Conservation (phyloP, 495 filamentous ascomycete genomes). For the Trichoderma orchidacearum region DNA sequence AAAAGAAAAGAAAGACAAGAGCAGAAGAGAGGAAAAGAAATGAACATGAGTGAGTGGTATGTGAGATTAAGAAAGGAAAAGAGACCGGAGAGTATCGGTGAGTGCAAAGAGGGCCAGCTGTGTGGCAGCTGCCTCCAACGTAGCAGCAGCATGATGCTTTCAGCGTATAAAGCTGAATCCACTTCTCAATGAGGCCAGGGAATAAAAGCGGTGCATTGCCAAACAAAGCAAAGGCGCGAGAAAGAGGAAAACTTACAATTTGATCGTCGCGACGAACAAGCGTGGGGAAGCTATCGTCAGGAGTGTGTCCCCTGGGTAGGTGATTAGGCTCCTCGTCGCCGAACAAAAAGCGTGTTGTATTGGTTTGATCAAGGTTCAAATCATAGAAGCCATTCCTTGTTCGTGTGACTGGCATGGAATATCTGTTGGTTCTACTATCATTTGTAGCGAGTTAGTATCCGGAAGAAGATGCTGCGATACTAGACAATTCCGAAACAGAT, state of each 20-base stretch:
- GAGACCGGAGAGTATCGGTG: too few relatives aligned
- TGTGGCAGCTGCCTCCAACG: too few relatives aligned
- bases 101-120: too few relatives aligned
- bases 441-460: too few relatives aligned
- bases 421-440: slow-evolving; percentile 37
- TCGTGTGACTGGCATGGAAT: slow-evolving; percentile 76
- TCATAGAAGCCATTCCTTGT: slow-evolving; percentile 44
- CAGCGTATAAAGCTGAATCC: too few relatives aligned
- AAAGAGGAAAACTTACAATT: slow-evolving; percentile 44
- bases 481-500: too few relatives aligned
- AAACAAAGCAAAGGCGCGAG: too few relatives aligned
- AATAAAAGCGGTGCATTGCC: too few relatives aligned
- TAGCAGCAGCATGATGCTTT: too few relatives aligned
- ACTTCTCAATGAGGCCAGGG: too few relatives aligned
- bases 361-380: slow-evolving; percentile 52
- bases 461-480: too few relatives aligned
- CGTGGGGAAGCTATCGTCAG: slow-evolving; percentile 75
- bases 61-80: not conserved
- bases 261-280: slow-evolving; percentile 52
- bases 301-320: slow-evolving; percentile 54
- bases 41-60: too few relatives aligned
- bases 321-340: slow-evolving; percentile 59
- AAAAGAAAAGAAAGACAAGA: not conserved
- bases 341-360: slow-evolving; percentile 73
- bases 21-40: not conserved